Base-by-base conservation (phyloP, 345 rosid genomes). In the Gossypium sturtianum region DNA sequence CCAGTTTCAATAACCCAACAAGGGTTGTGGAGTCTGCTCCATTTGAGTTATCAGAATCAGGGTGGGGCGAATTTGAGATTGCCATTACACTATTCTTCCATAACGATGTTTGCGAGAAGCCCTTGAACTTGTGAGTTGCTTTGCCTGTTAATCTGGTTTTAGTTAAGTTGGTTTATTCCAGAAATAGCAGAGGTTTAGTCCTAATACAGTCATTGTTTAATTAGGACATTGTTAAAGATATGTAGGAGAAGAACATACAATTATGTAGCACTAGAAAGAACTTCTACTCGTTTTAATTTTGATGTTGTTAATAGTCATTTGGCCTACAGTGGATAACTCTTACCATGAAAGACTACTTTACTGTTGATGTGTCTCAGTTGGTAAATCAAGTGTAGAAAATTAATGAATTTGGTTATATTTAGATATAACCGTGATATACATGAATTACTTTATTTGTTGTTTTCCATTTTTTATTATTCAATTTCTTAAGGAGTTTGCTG, bases 31-130 rank as follows among this genome's bases (percentile, higher is more conserved):
- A 89, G 45, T 83, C 90, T 22, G 87, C 93, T 10, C 94, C 92
- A 1, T 91, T 91, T 23, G 93, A 91, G 78, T 76, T 91, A 49
- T 84, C 91, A 0, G 94, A 89, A 77, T 78, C 85, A 9, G 94
- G 97, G 12, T 91, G 91, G 93, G 93, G 97, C 70, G 97, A 91
- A 82, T 91, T 88, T 75, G 94, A 91, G 82, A 83, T 89, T 45
- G 90, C 84, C 3, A 89, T 91, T 61, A 84, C 90, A 0, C 76
- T 89, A 20, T 82, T 79, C 82, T 89, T 91, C 85, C 92, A 84
- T 56, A 80, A 75, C 4, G 93, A 89, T 77, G 90, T 89, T 68
- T 89, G 92, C 47, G 90, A 89, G 71, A 89, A 91, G 84, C 88
- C 89, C 16, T 76, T 91, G 80, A 83, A 88, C 74, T 80, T 89